Evolutionary conservation across 805 yeast genomes (phyloP).

Genomic region (Kazachstania martiniae): DNA sequence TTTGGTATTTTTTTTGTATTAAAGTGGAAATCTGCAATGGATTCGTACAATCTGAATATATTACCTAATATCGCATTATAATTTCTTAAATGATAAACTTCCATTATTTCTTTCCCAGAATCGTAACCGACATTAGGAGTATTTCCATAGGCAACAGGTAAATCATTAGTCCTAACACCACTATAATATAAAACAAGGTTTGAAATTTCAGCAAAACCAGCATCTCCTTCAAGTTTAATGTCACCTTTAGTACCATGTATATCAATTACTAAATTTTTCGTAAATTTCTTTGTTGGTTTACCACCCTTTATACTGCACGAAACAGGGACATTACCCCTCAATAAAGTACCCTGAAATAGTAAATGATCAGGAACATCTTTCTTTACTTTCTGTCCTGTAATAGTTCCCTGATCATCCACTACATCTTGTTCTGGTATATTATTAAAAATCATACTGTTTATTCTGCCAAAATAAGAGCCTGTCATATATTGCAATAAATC

Average conservation of each 20-base stretch:
- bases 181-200: slow-evolving; percentile 24
- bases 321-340: slow-evolving; percentile 22
- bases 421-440: slow-evolving; percentile 22
- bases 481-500: slow-evolving; percentile 24
- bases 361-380: slow-evolving; percentile 25
- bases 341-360: slow-evolving; percentile 21
- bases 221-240: slow-evolving; percentile 26
- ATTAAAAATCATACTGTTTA: slow-evolving; percentile 22
- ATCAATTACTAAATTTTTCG: slow-evolving; percentile 25
- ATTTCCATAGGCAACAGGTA: background rate
- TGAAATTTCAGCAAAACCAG: slow-evolving; percentile 27
- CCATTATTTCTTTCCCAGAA: slow-evolving; percentile 21
- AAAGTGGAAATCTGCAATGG: slow-evolving; percentile 24
- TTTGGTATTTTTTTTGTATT: slow-evolving; percentile 16
- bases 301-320: slow-evolving; percentile 26
- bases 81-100: slow-evolving; percentile 24
- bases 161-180: slow-evolving; percentile 17
- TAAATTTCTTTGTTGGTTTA: slow-evolving; percentile 24
- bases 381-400: slow-evolving; percentile 12
- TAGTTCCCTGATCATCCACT: slow-evolving; percentile 17
- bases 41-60: slow-evolving; percentile 22
- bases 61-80: slow-evolving; percentile 25
- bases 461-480: slow-evolving; percentile 20
- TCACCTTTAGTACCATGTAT: slow-evolving; percentile 27
- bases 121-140: slow-evolving; percentile 6